Evolutionary conservation across 768 basidiomycete genomes (phyloP), one percentile per base, ranked within the genome.

Genomic region (Xerocomellus amylosporus): DNA sequence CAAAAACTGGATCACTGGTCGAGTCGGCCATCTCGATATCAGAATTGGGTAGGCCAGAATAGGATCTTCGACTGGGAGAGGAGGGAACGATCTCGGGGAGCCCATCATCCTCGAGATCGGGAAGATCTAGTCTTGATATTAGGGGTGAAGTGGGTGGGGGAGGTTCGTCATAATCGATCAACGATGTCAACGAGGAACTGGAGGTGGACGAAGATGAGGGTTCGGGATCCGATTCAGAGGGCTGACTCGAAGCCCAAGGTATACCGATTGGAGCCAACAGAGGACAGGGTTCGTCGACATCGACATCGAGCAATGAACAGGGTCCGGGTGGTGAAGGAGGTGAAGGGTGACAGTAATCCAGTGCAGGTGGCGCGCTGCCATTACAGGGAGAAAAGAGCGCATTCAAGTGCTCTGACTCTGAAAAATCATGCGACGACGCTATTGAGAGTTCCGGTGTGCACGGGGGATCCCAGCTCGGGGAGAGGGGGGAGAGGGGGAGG

Each of bases 401-500:
- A 17, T 67, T 37, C 53, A 52, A 28, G 20, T 51, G 56, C 28
- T 64, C 63, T 10, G 58, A 37, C 26, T 57, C 58, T 26, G 56
- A 40, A n/a, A 59, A 59, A 28, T 66, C 64, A 5, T 58, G 55
- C 31, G 60, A 20, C 9, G 60, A 52, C 7, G 55, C 41, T 39
- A 64, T 51, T 5, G 59, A 49, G n/a, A 61, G 52, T 2, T 46
- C 46, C 15, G 46, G 54, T 1, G 64, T 42, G 38, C 54, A 43
- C 2, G 62, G 49, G 6, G 64, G 45, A 19, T 58, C 63, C 73
- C 70, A 73, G 30, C 62, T 65, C 43, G 73, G 74, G 15, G 73
- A 74, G 30, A 74, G 60, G 4, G 74, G 73, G 4, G 74, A 72
- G 8, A 73, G 63, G 10, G 65, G 65, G 10, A 59, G 49, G 42